Base-by-base conservation (phyloP, 495 filamentous ascomycete genomes). In the Daldinia concentrica region DNA sequence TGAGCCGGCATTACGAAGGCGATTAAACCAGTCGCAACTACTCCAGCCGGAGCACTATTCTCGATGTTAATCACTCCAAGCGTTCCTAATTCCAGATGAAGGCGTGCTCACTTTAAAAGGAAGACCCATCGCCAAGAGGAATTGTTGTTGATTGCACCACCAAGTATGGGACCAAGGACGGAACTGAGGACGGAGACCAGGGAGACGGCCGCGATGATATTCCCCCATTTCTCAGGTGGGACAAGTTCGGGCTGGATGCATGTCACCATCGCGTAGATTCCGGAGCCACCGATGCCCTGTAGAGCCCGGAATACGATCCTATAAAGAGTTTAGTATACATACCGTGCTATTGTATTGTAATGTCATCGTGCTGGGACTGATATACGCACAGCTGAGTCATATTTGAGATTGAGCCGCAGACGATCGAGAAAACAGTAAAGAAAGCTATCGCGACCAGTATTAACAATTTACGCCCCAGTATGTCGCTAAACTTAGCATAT, bases 261-360 rank as follows among this genome's bases (percentile, higher is more conserved):
- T 1, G 81, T 79, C 32, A 80, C 73, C n/a, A 89, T 64, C 1
- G 85, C 79, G 64, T 85, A 88, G 14, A 86, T 81, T 11, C 88
- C 88, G 0, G 83, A 82, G 8, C 77, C 86, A 0, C 87, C 86
- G 9, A 89, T 77, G 6, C 87, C 86, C 76, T 90, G 87, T 19
- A 89, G 79, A 0, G 84, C 79, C 11, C 87, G 82, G 48, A 82
- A 82, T 7, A 87, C 74, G 37, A 89, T 87, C 0, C 86, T 88
- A 57, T 11, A 15, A 34, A 58, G 80, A 59, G 3, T 30, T 82
- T 74, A 50, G 71, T 65, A n/a, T 78, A 55, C 0, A 32, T 12
- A n/a, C 14, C 37, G 1, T n/a, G n/a, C 11, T 5, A 6, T 37
- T 22, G 54, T 14, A 2, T 48, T 32, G n/a, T n/a, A 57, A 3